These are phyloP conservation scores for Cornus controversa DNA, from an alignment of 148 eudicot species.

Conservation along the genomic window DNA sequence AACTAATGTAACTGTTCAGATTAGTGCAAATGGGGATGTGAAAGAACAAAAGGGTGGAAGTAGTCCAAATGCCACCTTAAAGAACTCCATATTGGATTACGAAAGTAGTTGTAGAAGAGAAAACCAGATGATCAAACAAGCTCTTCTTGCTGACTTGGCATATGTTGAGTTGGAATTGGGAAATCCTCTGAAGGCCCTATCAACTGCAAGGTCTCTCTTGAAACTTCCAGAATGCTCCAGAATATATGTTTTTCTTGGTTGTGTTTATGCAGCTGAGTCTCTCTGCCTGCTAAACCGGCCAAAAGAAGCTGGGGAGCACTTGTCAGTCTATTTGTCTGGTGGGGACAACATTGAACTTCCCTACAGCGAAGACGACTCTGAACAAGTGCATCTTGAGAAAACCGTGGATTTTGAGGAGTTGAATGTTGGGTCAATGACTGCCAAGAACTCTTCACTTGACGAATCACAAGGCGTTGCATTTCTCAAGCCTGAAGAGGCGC, in stretches of 20 bases:
- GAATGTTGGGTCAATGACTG: conserved; percentile 26
- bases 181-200: conserved; percentile 68
- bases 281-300: conserved; percentile 74
- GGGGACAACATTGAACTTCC: conserved; percentile 53
- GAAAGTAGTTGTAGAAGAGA: conserved; percentile 61
- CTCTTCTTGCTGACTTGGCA: conserved; percentile 70
- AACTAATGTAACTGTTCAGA: conserved; percentile 39
- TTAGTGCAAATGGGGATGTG: conserved; percentile 66
- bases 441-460: conserved; percentile 23
- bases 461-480: conserved; percentile 43
- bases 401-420: conserved; percentile 55
- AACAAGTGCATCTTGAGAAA: conserved; percentile 57
- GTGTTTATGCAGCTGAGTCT: conserved; percentile 85
- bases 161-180: conserved; percentile 78
- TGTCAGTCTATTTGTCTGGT: conserved; percentile 50
- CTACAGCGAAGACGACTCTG: conserved; percentile 69
- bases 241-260: conserved; percentile 59
- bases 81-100: conserved; percentile 46
- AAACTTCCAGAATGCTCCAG: conserved; percentile 62
- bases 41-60: conserved; percentile 60
- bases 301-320: conserved; percentile 80
- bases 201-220: conserved; percentile 59
- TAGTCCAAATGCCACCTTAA: conserved; percentile 31
- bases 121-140: conserved; percentile 71
- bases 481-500: conserved; percentile 73